phyloP scores from a whole-genome alignment of 1,139 yeast genomes.

The Hansenula lynferdii region DNA sequence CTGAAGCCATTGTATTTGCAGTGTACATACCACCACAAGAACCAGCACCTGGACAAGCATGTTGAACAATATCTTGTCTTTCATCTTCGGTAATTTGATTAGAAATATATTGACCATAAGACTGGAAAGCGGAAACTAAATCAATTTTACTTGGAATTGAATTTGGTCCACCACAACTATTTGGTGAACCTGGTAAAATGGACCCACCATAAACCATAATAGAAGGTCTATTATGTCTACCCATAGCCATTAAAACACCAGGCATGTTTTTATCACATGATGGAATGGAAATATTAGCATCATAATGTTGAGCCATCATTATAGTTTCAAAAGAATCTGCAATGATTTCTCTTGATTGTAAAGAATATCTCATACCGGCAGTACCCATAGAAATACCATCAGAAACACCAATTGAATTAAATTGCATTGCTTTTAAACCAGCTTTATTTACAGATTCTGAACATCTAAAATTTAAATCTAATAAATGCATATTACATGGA shows the following conservation, averaged over 20 bases:
- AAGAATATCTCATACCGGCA: constrained; percentile 90
- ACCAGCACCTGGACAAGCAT: constrained; percentile 98
- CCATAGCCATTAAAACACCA: constrained; percentile 97
- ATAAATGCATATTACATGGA: constrained; percentile 94
- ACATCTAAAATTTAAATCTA: constrained; percentile 78
- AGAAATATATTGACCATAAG: constrained; percentile 87
- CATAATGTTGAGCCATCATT: constrained; percentile 93
- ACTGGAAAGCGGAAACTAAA: constrained; percentile 92
- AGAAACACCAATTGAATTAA: constrained; percentile 92
- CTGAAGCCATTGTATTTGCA: constrained; percentile 98
- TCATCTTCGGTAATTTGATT: constrained; percentile 72
- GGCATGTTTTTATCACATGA: constrained; percentile 99
- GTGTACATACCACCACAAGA: constrained; percentile 99
- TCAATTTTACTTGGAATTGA: constrained; percentile 78
- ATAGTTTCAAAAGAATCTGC: constrained; percentile 95
- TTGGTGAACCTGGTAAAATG: constrained; percentile 77
- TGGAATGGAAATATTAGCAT: constrained; percentile 89
- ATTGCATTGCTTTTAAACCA: constrained; percentile 93
- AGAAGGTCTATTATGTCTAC: constrained; percentile 93
- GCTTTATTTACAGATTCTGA: constrained; percentile 76
- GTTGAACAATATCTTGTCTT: constrained; percentile 78
- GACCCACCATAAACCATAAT: constrained; percentile 98
- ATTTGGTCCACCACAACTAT: constrained; percentile 40
- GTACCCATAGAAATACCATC: constrained; percentile 98
- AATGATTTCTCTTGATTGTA: constrained; percentile 91